These are phyloP conservation scores for Geotrichum phurueaensis DNA, from an alignment of 1,139 yeast species.

Conservation along the genomic window DNA sequence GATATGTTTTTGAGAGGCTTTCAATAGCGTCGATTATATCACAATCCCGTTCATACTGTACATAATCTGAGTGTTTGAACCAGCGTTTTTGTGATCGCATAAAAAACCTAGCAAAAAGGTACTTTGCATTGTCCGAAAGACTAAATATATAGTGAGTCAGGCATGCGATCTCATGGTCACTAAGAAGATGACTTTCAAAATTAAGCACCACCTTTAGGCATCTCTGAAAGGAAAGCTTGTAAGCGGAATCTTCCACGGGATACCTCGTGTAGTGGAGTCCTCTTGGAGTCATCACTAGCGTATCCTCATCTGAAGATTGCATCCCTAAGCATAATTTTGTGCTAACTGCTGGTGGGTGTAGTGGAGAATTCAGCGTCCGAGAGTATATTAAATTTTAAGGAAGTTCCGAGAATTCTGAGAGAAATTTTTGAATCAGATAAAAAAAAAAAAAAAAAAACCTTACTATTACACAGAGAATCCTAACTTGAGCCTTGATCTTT, in stretches of 20 bases:
- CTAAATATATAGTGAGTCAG: slow-evolving; percentile 6
- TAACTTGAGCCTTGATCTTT: background rate
- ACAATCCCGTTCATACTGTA: slow-evolving; percentile 14
- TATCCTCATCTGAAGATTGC: slow-evolving; percentile 1
- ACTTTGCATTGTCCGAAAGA: slow-evolving; percentile 9
- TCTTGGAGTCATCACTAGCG: background rate
- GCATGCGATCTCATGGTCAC: slow-evolving; percentile 12
- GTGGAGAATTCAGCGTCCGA: background rate
- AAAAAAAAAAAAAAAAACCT: background rate
- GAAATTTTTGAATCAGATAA: background rate
- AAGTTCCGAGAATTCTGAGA: background rate
- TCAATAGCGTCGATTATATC: slow-evolving; percentile 8
- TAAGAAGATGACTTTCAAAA: slow-evolving; percentile 7
- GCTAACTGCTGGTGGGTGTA: background rate
- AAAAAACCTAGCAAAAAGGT: slow-evolving; percentile 13
- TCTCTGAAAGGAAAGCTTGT: slow-evolving; percentile 7
- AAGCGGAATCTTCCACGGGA: slow-evolving; percentile 14
- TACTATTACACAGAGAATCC: background rate
- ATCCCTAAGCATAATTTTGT: background rate
- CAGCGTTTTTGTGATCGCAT: slow-evolving; percentile 12
- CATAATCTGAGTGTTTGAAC: slow-evolving; percentile 12
- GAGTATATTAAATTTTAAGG: background rate
- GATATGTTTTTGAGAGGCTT: slow-evolving; percentile 1
- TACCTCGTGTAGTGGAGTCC: slow-evolving; percentile 5
- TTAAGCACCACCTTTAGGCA: slow-evolving; percentile 8